Evolutionary conservation across 805 yeast species (phyloP).

Genomic region (Ogataea paradorogensis): DNA sequence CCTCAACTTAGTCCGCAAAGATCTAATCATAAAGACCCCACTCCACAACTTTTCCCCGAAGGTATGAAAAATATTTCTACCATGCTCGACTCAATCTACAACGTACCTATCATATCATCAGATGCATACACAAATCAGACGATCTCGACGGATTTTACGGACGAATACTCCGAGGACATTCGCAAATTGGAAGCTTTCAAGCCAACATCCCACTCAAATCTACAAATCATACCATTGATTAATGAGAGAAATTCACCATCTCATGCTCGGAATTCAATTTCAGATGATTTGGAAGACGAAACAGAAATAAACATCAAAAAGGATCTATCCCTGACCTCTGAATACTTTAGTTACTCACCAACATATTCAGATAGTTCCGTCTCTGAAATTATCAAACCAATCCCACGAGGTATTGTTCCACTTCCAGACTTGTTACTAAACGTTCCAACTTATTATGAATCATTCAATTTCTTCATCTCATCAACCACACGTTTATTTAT

Average conservation of each 20-base stretch:
- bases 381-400: slow-evolving; percentile 20
- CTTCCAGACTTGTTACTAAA: slow-evolving; percentile 59
- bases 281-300: slow-evolving; percentile 14
- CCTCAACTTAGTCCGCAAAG: background rate
- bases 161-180: slow-evolving; percentile 39
- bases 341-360: background rate
- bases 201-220: slow-evolving; percentile 5
- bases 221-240: slow-evolving; percentile 18
- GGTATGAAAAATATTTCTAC: slow-evolving; percentile 8
- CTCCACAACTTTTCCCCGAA: slow-evolving; percentile 1
- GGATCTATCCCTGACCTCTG: background rate
- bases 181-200: slow-evolving; percentile 30
- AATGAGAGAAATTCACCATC: slow-evolving; percentile 3
- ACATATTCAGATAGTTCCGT: slow-evolving; percentile 17
- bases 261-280: background rate
- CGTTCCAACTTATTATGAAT: slow-evolving; percentile 58
- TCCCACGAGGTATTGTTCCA: slow-evolving; percentile 40
- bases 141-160: slow-evolving; percentile 12
- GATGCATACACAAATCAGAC: background rate
- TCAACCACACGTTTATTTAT: slow-evolving; percentile 60
- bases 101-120: slow-evolving; percentile 5
- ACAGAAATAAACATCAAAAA: slow-evolving; percentile 7
- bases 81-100: slow-evolving; percentile 9
- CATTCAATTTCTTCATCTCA: slow-evolving; percentile 60
- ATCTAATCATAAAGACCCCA: background rate